Base-by-base conservation (phyloP, 768 basidiomycete genomes). In the Kwoniella heveanensis region DNA sequence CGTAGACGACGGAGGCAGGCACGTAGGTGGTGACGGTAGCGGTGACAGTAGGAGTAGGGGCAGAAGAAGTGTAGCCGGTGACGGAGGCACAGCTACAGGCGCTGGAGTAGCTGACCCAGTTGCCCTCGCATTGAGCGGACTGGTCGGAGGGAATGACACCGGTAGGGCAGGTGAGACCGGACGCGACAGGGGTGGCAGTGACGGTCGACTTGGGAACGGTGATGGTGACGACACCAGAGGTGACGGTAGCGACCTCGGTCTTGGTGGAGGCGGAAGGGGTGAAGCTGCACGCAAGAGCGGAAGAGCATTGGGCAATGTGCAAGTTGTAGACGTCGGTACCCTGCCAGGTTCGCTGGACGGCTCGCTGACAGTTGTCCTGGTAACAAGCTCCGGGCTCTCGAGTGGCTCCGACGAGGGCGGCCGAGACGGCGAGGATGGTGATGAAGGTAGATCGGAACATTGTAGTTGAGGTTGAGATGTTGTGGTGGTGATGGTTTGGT, bases 11-110 rank as follows among this genome's bases (percentile, higher is more conserved):
- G 53, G 54, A 46, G 25, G 52, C 37, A 15, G 60, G 60, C 3
- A 62, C 60, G 29, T 37, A 54, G 25, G 50, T 48, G 60, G 60
- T 62, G 53, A 62, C 46, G 52, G 60, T 62, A 27, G 60, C 60
- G 27, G 53, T 54, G 53, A 62, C 29, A 10, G 30, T 44, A 24
- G 60, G 60, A 22, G 46, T 30, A 25, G 57, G 22, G 2, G 47
- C 46, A 30, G 49, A 47, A 8, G 57, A 49, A 29, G 60, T 62
- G 44, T 37, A 26, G 55, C 48, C 53, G 22, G 53, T 44, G 25
- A 54, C 51, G 13, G 49, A 32, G 17, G 49, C 50, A 37, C 60
- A 62, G 39, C 24, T 47, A 54, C 60, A 62, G 26, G 60, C 60
- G 30, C 21, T 46, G 19, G 51, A 27, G 44, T 62, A 62, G 6